These are phyloP conservation scores for Cyathus olla DNA, from an alignment of 1,284 basidiomycete genomes.

Conservation along the genomic window DNA sequence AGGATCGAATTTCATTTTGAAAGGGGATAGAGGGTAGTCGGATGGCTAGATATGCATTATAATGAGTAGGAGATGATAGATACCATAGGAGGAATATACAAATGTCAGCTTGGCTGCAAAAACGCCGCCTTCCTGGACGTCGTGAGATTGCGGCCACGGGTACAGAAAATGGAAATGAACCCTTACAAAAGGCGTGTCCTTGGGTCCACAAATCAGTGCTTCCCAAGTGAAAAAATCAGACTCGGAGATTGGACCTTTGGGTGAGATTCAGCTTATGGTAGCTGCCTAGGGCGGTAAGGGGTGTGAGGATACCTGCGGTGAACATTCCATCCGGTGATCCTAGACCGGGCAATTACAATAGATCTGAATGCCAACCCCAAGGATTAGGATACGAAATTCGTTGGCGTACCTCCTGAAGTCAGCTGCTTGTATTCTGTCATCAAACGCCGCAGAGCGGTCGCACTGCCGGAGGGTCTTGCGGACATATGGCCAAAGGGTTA, in stretches of 20 bases:
- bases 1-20: constrained; percentile 99
- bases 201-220: constrained; percentile 95
- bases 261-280: constrained; percentile 1
- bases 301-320: constrained; percentile 77
- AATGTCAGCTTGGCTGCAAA: constrained; percentile 95
- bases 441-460: constrained; percentile 81
- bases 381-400: not conserved
- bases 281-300: not conserved
- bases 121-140: constrained; percentile 89
- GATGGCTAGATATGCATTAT: constrained; percentile 65
- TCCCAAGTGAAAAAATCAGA: constrained; percentile 99
- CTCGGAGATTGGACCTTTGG: constrained; percentile 88
- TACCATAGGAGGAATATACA: constrained; percentile 60
- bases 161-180: constrained; percentile 7
- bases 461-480: constrained; percentile 57
- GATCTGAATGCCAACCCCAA: not conserved
- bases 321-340: constrained; percentile 95
- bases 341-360: constrained; percentile 26
- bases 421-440: constrained; percentile 97
- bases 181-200: constrained; percentile 95
- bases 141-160: constrained; percentile 1
- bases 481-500: constrained; percentile 33
- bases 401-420: constrained; percentile 59
- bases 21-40: constrained; percentile 95
- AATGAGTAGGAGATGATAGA: not conserved